Evolutionary conservation across 352 stramenopile species (phyloP).

Genomic region (Phytophthora sp.): DNA sequence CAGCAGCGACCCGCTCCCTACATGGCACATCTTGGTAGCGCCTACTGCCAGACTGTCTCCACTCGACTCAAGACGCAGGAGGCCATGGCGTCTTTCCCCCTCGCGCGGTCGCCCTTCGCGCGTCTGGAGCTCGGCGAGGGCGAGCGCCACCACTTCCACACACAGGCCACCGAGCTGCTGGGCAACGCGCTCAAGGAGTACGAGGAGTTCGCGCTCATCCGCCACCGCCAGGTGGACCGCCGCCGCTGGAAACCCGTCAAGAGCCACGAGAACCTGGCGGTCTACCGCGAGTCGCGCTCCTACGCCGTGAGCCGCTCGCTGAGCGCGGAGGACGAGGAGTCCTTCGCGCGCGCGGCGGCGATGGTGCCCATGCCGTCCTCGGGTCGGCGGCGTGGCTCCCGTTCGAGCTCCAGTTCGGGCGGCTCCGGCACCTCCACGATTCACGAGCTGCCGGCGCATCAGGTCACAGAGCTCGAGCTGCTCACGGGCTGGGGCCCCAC

Average conservation of each 20-base stretch:
- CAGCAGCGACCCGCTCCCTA: neutral
- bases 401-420: constrained; percentile 25
- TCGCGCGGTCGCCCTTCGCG: constrained; percentile 31
- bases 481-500: constrained; percentile 39
- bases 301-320: constrained; percentile 21
- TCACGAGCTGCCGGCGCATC: constrained; percentile 23
- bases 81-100: constrained; percentile 35
- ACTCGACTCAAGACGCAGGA: constrained; percentile 9
- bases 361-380: constrained; percentile 2
- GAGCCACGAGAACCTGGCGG: constrained; percentile 31
- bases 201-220: constrained; percentile 39
- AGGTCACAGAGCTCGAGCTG: constrained; percentile 38
- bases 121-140: constrained; percentile 34
- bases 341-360: constrained; percentile 6
- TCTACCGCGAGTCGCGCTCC: constrained; percentile 41
- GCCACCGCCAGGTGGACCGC: constrained; percentile 40
- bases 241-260: constrained; percentile 44
- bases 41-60: constrained; percentile 23
- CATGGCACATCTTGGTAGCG: constrained; percentile 35
- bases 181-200: constrained; percentile 34
- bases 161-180: constrained; percentile 39
- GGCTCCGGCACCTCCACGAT: constrained; percentile 21
- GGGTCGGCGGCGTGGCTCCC: constrained; percentile 9
- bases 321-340: constrained; percentile 35
- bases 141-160: constrained; percentile 36